Evolutionary conservation across 2,329 filamentous ascomycete genomes (phyloP).

Genomic region (Plenodomus biglobosus): DNA sequence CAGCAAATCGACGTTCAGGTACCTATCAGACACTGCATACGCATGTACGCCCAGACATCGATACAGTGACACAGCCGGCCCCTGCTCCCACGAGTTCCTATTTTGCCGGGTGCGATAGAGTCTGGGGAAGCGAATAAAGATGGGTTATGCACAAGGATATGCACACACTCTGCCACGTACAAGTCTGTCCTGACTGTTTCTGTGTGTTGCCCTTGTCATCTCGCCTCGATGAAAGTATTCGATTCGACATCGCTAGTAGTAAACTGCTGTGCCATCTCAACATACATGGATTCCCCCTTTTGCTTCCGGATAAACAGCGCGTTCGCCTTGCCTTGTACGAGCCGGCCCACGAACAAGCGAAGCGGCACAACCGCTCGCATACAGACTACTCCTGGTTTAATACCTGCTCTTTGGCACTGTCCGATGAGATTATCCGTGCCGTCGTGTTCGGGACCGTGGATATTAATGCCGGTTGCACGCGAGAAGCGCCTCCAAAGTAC

Average conservation of each 20-base stretch:
- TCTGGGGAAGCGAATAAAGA: not conserved
- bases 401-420: not conserved
- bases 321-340: not conserved
- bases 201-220: no score
- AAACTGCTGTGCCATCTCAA: not conserved
- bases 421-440: conserved; percentile 10
- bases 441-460: not conserved
- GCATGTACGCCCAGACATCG: not conserved
- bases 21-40: not conserved
- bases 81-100: not conserved
- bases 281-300: not conserved
- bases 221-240: no score
- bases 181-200: no score
- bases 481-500: not conserved
- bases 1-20: not conserved
- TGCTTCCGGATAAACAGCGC: not conserved
- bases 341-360: not conserved
- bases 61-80: not conserved
- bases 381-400: no score
- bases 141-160: no score
- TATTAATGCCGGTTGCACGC: not conserved
- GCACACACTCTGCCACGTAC: no score
- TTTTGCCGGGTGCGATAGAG: not conserved
- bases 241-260: no score
- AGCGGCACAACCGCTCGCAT: conserved; percentile 2